Percentiles rank a stretch among this genome's conserved stretches.
Evolutionary conservation across 2,329 filamentous ascomycete genomes (phyloP).

Genomic region (Fusarium napiforme): DNA sequence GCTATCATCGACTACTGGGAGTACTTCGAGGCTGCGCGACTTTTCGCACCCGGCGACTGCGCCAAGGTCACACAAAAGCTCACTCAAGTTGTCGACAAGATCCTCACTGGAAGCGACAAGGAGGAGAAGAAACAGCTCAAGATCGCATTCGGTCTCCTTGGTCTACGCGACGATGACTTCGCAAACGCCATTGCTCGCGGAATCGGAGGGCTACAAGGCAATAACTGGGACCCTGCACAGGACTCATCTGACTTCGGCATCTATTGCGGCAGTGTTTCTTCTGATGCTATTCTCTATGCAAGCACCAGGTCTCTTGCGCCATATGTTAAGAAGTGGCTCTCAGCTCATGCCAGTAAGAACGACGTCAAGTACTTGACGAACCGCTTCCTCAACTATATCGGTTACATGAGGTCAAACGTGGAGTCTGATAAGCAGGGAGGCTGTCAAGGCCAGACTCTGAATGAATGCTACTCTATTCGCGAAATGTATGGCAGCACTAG

Average conservation of each 20-base stretch:
- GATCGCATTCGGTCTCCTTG: constrained; percentile 58
- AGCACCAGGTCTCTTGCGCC: constrained; percentile 51
- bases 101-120: constrained; percentile 55
- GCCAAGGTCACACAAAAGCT: constrained; percentile 70
- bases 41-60: constrained; percentile 68
- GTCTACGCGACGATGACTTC: constrained; percentile 61
- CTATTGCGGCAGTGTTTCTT: constrained; percentile 62
- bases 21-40: constrained; percentile 63
- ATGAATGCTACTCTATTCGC: constrained; percentile 48
- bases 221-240: constrained; percentile 64
- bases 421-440: constrained; percentile 30
- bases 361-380: constrained; percentile 53
- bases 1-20: constrained; percentile 83
- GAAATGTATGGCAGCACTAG: constrained; percentile 34
- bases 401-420: constrained; percentile 53
- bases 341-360: constrained; percentile 53
- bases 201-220: constrained; percentile 57
- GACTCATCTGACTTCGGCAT: constrained; percentile 55
- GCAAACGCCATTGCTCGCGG: constrained; percentile 55
- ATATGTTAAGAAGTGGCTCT: constrained; percentile 54
- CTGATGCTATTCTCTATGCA: constrained; percentile 54
- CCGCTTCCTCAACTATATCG: constrained; percentile 64
- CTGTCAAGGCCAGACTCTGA: constrained; percentile 42
- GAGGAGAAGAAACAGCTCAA: constrained; percentile 60
- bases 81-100: constrained; percentile 62